Evolutionary conservation across 352 stramenopile genomes (phyloP).

Genomic region (Phytopythium boreale): DNA sequence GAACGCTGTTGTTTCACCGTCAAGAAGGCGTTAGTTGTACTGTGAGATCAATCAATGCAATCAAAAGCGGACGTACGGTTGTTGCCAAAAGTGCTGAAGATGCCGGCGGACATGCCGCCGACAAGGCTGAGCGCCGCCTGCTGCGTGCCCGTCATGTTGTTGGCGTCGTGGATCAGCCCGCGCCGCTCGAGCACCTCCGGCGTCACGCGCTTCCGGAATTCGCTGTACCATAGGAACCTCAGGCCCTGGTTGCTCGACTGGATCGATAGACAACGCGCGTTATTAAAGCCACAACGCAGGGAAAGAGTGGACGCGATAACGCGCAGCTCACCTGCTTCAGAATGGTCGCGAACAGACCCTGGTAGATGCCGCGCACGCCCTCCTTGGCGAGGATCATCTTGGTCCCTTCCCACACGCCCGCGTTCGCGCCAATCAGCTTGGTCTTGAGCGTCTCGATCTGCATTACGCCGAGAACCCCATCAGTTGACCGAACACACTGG

Average conservation of each 20-base stretch:
- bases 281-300: background rate
- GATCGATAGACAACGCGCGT: background rate
- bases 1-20: conserved; percentile 37
- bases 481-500: background rate
- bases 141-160: conserved; percentile 70
- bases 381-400: conserved; percentile 92
- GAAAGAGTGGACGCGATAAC: no score
- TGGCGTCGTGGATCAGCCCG: conserved; percentile 57
- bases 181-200: conserved; percentile 51
- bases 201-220: conserved; percentile 87
- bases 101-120: conserved; percentile 95
- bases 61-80: conserved; percentile 80
- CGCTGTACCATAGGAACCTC: conserved; percentile 97
- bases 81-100: conserved; percentile 96
- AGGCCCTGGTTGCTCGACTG: conserved; percentile 94
- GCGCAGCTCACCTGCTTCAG: conserved; percentile 85
- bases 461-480: background rate
- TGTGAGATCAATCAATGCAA: conserved; percentile 13
- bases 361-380: conserved; percentile 91
- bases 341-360: conserved; percentile 92
- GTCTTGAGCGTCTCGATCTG: conserved; percentile 96
- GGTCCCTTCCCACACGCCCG: conserved; percentile 87
- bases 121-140: conserved; percentile 87
- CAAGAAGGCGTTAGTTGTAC: background rate
- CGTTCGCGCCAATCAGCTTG: conserved; percentile 96